These are phyloP conservation scores for Colletotrichum euphorbiae DNA, from an alignment of 2,329 filamentous ascomycete genomes.

Conservation along the genomic window DNA sequence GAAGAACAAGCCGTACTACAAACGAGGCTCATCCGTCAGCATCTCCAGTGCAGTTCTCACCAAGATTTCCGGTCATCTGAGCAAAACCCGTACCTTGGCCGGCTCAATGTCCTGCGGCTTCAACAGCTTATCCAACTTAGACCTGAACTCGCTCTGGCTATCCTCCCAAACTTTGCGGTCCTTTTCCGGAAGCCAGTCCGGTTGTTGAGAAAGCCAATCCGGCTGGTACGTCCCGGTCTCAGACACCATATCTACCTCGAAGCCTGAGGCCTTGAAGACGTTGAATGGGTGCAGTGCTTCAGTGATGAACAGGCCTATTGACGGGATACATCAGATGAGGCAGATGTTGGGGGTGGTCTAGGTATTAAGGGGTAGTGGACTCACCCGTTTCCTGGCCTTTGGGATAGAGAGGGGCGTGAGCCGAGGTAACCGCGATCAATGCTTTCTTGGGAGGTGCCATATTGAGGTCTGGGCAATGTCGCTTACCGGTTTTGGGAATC, in stretches of 20 bases:
- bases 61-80: no score
- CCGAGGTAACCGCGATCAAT: slow-evolving; percentile 57
- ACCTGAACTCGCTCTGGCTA: slow-evolving; percentile 54
- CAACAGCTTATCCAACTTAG: slow-evolving; percentile 56
- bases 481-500: no score
- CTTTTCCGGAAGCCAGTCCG: slow-evolving; percentile 54
- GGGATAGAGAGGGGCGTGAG: slow-evolving; percentile 51
- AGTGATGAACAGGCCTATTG: slow-evolving; percentile 56
- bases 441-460: slow-evolving; percentile 52
- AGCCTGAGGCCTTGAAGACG: slow-evolving; percentile 56
- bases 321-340: slow-evolving; percentile 24
- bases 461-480: no score
- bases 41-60: no score
- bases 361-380: neutral
- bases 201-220: slow-evolving; percentile 57
- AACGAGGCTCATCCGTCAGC: no score
- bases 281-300: slow-evolving; percentile 62
- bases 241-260: slow-evolving; percentile 59
- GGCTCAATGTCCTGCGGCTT: slow-evolving; percentile 51
- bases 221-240: slow-evolving; percentile 57
- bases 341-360: neutral
- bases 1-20: slow-evolving; percentile 53
- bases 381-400: slow-evolving; percentile 48
- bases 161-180: slow-evolving; percentile 56
- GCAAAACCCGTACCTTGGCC: slow-evolving; percentile 2